phyloP scores from a whole-genome alignment of 495 filamentous ascomycete species.

The Penicillium macrosclerotiorum region DNA sequence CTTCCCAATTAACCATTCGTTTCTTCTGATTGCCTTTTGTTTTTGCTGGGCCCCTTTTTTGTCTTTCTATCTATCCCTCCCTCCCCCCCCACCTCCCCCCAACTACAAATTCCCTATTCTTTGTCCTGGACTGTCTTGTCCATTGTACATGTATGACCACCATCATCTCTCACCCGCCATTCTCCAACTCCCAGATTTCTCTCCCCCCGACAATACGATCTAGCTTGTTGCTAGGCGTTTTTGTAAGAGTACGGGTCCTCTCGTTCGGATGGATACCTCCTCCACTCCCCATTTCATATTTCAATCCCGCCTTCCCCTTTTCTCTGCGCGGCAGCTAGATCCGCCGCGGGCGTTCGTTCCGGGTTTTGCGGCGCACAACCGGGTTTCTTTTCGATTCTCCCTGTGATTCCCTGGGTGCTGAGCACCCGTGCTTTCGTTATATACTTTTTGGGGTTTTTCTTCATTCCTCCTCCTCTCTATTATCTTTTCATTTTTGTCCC shows the following conservation, averaged over 20 bases:
- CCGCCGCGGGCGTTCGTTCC: conserved; percentile 13
- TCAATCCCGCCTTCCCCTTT: no score
- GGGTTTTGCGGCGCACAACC: conserved; percentile 13
- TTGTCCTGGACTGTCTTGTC: neutral
- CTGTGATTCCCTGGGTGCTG: conserved; percentile 14
- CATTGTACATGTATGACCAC: conserved; percentile 3
- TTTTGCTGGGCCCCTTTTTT: conserved; percentile 8
- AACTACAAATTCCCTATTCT: conserved; percentile 9
- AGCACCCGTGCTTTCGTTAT: conserved; percentile 11
- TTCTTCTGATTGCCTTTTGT: conserved; percentile 8
- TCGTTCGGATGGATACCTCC: conserved; percentile 2
- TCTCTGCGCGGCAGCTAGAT: neutral
- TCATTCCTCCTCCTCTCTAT: neutral
- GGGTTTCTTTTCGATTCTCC: conserved; percentile 3
- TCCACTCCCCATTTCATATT: no score
- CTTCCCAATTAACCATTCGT: neutral
- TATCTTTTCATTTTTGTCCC: neutral
- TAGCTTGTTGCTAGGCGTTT: conserved; percentile 17
- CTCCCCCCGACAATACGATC: conserved; percentile 4
- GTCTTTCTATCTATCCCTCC: conserved; percentile 5
- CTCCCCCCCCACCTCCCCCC: no score
- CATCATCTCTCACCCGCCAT: neutral
- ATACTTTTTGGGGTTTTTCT: no score
- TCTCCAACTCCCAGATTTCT: neutral
- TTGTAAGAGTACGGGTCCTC: no score